Conservation (phyloP, 179 eudicot species). For the Silene vulgaris region DNA sequence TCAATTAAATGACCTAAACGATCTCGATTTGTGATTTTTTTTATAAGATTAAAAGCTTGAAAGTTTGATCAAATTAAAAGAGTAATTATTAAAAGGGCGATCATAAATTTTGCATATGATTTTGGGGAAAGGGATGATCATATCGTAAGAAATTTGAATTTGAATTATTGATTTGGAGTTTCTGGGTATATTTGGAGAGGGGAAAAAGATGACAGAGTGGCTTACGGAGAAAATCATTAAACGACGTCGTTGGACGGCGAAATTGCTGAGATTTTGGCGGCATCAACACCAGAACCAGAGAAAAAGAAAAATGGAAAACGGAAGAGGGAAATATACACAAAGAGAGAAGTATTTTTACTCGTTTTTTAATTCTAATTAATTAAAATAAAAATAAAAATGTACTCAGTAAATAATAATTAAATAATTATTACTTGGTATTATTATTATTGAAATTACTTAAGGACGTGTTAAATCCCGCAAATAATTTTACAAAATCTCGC, state of each 20-base stretch:
- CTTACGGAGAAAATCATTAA: conserved; percentile 24
- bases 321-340: neutral
- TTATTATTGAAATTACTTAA: too few relatives aligned
- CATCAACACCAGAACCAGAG: conserved; percentile 16
- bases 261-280: conserved; percentile 45
- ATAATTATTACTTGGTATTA: too few relatives aligned
- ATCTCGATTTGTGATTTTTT: neutral
- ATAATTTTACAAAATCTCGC: too few relatives aligned
- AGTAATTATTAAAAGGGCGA: neutral
- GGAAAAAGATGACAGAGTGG: conserved; percentile 19
- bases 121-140: conserved; percentile 10
- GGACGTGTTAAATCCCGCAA: too few relatives aligned
- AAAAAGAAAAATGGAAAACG: neutral
- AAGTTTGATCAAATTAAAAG: conserved; percentile 13
- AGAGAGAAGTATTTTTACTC: neutral
- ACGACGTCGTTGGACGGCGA: conserved; percentile 38
- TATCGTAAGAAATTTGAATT: neutral
- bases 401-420: neutral
- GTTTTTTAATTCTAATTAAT: neutral
- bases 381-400: neutral
- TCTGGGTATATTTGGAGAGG: neutral
- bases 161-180: neutral
- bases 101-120: neutral
- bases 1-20: neutral
- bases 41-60: neutral